These are phyloP conservation scores for Elsinoe fawcettii DNA, from an alignment of 2,329 filamentous ascomycete genomes.

Conservation along the genomic window DNA sequence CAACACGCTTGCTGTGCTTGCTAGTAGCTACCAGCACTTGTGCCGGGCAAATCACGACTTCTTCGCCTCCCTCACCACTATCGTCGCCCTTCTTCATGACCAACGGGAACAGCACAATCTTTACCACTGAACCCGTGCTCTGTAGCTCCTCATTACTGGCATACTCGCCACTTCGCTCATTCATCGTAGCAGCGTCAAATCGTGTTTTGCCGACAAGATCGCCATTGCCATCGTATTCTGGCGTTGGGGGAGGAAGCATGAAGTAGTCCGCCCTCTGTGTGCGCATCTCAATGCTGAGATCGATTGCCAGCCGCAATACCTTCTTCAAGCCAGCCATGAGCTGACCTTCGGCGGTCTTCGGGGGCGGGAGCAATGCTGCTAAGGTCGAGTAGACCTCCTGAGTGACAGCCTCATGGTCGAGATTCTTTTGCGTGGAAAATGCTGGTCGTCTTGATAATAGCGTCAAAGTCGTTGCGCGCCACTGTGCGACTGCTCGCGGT, in stretches of 20 bases:
- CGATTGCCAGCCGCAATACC: conserved; percentile 81
- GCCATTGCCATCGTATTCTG: conserved; percentile 88
- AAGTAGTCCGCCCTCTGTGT: conserved; percentile 95
- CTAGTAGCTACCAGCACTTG: conserved; percentile 71
- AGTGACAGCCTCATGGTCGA: conserved; percentile 93
- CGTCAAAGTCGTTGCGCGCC: conserved; percentile 91
- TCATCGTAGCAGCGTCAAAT: conserved; percentile 93
- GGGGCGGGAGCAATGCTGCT: conserved; percentile 76
- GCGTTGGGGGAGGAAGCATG: conserved; percentile 92
- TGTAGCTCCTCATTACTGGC: conserved; percentile 74
- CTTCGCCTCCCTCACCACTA: conserved; percentile 75
- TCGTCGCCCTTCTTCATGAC: conserved; percentile 96
- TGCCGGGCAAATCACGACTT: conserved; percentile 90
- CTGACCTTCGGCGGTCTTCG: conserved; percentile 68
- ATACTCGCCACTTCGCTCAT: conserved; percentile 70
- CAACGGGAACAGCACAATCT: conserved; percentile 88
- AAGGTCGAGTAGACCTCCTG: conserved; percentile 82
- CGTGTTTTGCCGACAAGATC: conserved; percentile 79
- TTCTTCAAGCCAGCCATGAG: conserved; percentile 78
- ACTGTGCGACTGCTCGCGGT: conserved; percentile 81
- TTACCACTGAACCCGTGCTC: conserved; percentile 65
- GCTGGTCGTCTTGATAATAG: conserved; percentile 70
- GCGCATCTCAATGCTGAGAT: conserved; percentile 92
- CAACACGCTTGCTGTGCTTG: conserved; percentile 40
- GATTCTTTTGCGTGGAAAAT: conserved; percentile 75